Evolutionary conservation across 2,329 filamentous ascomycete genomes (phyloP).

Genomic region (Hypoxylon sp.): DNA sequence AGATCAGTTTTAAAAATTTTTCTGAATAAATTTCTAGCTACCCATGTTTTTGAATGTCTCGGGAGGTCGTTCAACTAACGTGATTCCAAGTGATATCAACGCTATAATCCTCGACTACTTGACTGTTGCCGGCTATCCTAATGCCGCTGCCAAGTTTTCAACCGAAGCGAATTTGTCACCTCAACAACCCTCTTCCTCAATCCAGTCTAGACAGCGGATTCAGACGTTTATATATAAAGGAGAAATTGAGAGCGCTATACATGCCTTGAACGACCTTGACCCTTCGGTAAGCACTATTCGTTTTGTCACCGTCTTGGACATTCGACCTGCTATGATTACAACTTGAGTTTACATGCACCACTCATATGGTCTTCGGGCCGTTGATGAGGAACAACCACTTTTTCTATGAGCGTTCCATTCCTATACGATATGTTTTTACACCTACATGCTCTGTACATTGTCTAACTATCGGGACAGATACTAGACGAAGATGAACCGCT

Average conservation of each 20-base stretch:
- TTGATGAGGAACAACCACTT: slow-evolving; percentile 90
- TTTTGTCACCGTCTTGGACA: slow-evolving; percentile 11
- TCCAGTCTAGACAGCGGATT: slow-evolving; percentile 84
- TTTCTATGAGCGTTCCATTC: slow-evolving; percentile 72
- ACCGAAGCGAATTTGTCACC: slow-evolving; percentile 89
- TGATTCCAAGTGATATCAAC: slow-evolving; percentile 84
- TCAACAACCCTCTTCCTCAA: slow-evolving; percentile 77
- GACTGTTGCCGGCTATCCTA: slow-evolving; percentile 93
- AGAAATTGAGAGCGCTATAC: slow-evolving; percentile 86
- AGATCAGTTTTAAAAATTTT: slow-evolving; percentile 72
- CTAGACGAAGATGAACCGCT: slow-evolving; percentile 85
- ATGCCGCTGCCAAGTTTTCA: slow-evolving; percentile 92
- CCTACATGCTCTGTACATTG: not conserved
- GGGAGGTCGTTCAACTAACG: slow-evolving; percentile 34
- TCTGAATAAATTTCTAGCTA: slow-evolving; percentile 44
- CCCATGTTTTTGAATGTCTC: slow-evolving; percentile 20
- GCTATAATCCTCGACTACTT: slow-evolving; percentile 96
- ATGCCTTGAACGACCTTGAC: slow-evolving; percentile 88
- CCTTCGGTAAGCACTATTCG: slow-evolving; percentile 78
- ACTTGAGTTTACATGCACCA: slow-evolving; percentile 95
- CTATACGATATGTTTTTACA: slow-evolving; percentile 22
- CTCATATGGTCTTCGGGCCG: slow-evolving; percentile 89
- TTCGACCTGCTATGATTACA: slow-evolving; percentile 85
- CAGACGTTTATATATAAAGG: slow-evolving; percentile 87
- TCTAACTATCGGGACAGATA: slow-evolving; percentile 70